Evolutionary conservation across 176 grass and related monocot genomes (phyloP), one percentile per base, ranked within the genome.

Genomic region (Cocos nucifera): DNA sequence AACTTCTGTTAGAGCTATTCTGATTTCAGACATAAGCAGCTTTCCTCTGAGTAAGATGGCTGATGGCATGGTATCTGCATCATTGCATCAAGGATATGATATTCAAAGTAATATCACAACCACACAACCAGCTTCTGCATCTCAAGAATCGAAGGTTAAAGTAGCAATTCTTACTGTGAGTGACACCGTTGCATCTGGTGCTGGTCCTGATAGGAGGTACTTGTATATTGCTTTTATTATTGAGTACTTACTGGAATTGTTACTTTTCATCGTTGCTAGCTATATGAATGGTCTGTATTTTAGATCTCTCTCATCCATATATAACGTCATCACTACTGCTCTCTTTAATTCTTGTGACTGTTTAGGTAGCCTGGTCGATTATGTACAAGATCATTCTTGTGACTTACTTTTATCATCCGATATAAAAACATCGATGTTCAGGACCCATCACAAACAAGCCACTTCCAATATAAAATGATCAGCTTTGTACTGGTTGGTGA

Each of bases 161-260:
- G 87, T 92, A 30, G 93, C 81, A 77, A 82, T 92, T 72, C 79
- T 98, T 67, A 98, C 93, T 57, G 81, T 98, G 51, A 98, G 93
- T 57, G 93, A 92, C 69, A 97, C 93, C n/a, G 93, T 98, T 72
- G 82, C 93, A 58, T 92, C 79, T 0, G 87, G 87, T 52, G 59
- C 73, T 49, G 87, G 87, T 1, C 87, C 84, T 1, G 93, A 98
- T 76, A 83, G 93, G 78, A 98, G 93, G 93, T 98, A 98, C 5
- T 54, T 54, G 18, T 61, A 53, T 62, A 58, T 18, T 19, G 5
- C 26, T 9, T 56, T 56, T 57, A 19, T 44, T 56, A 21, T 35
- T 1, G 5, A 30, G 54, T 32, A 54, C 29, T 25, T 30, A 17
- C 17, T 29, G 28, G 58, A 60, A 30, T 26, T n/a, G 12, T 30